Evolutionary conservation across 495 filamentous ascomycete genomes (phyloP), one percentile per base, ranked within the genome.

Genomic region (Bryoglossum gracile): DNA sequence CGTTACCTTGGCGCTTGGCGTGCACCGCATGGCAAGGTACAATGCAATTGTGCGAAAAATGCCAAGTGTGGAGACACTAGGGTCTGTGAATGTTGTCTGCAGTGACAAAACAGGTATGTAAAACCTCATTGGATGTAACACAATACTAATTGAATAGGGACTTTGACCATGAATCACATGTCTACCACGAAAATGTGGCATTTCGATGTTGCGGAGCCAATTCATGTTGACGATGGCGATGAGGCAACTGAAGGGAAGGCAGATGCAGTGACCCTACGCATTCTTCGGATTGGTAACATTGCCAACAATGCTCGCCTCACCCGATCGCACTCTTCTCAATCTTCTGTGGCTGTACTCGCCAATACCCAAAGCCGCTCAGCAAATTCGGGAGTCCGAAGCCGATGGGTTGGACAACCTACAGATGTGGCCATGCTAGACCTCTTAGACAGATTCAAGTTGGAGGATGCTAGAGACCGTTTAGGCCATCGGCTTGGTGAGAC

Each of bases 121-220:
- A 36, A 59, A 24, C 17, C 28, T 32, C 5, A 40, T 14, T 16
- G 10, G 22, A 5, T 22, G 19, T 8, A 13, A 16, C 19, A 3
- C 49, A 46, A 3, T 58, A 4, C 17, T 56, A n/a, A n/a, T 3
- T 26, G 10, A 3, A 22, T 23, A 61, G 58, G 91, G 18, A 98
- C 92, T 17, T 65, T 99, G 43, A 99, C 92, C 0, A 86, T 86
- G 65, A 99, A 97, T 61, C 94, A 97, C 60, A 96, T 97, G 91
- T 94, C 94, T 2, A 90, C 94, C 1, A 92, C 89, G 14, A 94
- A 94, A 58, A 81, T 97, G 69, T 99, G 92, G 92, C 83, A 88
- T 58, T 89, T 92, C 57, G 86, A 88, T 50, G 76, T 78, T 18
- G 63, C 70, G 0, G 71, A 72, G 14, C 81, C 88, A 11, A 72